A percentile compares a stretch with the other conserved stretches of the same genome.
Evolutionary conservation across 2,329 filamentous ascomycete genomes (phyloP).

Genomic region (Hymenoscyphus albidus): DNA sequence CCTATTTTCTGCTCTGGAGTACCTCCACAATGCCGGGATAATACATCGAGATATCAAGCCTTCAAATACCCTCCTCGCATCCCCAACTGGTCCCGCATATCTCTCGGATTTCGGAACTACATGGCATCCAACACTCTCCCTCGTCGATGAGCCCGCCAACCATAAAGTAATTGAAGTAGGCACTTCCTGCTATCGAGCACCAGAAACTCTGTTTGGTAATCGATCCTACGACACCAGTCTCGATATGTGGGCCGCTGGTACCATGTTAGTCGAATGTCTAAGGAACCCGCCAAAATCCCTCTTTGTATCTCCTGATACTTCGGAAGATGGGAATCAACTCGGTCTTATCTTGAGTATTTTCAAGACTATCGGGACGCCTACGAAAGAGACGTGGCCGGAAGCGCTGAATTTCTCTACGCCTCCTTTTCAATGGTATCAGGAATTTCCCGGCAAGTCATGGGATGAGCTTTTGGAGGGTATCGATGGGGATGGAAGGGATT

Average conservation of each 20-base stretch:
- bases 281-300: constrained; percentile 55
- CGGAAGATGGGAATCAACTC: constrained; percentile 85
- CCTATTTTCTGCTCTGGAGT: constrained; percentile 64
- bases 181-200: constrained; percentile 85
- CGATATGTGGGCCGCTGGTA: constrained; percentile 87
- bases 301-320: constrained; percentile 70
- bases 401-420: constrained; percentile 62
- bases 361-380: constrained; percentile 83
- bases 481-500: constrained; percentile 54
- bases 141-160: constrained; percentile 55
- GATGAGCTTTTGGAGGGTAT: constrained; percentile 62
- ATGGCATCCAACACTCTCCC: constrained; percentile 61
- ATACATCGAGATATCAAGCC: constrained; percentile 95
- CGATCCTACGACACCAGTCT: constrained; percentile 66
- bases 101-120: constrained; percentile 91
- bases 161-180: constrained; percentile 89
- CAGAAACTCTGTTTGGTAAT: constrained; percentile 85
- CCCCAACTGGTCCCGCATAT: constrained; percentile 65
- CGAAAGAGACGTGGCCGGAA: constrained; percentile 77
- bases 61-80: constrained; percentile 74
- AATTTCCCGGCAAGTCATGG: constrained; percentile 68
- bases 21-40: constrained; percentile 71
- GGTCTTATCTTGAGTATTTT: constrained; percentile 91
- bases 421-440: constrained; percentile 86
- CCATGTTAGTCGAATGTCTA: constrained; percentile 74